phyloP scores from a whole-genome alignment of 345 rosid species.

The Dimocarpus longan region DNA sequence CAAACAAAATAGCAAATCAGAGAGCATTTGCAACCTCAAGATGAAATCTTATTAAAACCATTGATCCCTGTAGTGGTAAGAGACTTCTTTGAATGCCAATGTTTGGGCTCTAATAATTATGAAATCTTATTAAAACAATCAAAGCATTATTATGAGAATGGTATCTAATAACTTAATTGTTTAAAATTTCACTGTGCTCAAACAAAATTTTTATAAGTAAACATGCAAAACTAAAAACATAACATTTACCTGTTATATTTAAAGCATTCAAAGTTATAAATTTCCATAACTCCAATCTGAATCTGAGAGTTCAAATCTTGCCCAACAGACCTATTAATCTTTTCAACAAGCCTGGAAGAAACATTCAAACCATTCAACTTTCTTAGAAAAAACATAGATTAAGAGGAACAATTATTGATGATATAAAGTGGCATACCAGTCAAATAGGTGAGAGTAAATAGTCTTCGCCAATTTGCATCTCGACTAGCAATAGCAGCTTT shows the following conservation, averaged over 20 bases:
- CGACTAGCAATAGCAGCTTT: constrained; percentile 93
- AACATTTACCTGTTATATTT: constrained; percentile 69
- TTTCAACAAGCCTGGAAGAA: constrained; percentile 82
- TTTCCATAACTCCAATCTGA: too few species aligned
- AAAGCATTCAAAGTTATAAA: constrained; percentile 96
- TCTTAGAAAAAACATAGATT: neutral
- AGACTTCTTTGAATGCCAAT: neutral
- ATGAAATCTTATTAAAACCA: too few species aligned
- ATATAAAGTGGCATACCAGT: constrained; percentile 60
- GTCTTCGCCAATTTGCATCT: constrained; percentile 95
- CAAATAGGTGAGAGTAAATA: constrained; percentile 86
- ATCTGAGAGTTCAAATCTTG: too few species aligned
- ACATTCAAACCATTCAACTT: constrained; percentile 9
- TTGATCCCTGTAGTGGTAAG: neutral
- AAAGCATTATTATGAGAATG: neutral
- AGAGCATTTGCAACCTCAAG: neutral
- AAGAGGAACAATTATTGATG: constrained; percentile 7
- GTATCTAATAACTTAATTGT: neutral
- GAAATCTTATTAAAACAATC: neutral
- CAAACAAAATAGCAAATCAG: neutral
- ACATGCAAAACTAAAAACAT: neutral
- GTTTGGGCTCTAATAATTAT: too few species aligned
- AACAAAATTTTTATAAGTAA: neutral
- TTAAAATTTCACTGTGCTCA: neutral
- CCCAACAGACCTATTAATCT: constrained; percentile 56